Evolutionary conservation across 2,329 filamentous ascomycete species (phyloP).

Genomic region (Coniochaeta hoffmannii): DNA sequence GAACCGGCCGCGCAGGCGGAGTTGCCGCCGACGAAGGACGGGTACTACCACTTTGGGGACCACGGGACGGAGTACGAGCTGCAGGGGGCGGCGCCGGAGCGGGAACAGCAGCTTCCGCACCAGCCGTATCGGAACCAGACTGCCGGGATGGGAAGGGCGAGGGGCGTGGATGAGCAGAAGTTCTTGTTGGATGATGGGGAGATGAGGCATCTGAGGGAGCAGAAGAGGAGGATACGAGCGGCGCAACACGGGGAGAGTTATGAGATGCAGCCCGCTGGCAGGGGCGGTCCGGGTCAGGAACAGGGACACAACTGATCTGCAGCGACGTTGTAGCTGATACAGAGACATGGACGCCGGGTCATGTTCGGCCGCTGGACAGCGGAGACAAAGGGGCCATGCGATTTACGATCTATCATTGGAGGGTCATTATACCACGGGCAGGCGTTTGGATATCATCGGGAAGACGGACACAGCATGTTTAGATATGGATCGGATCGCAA

Average conservation of each 20-base stretch:
- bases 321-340: too few relatives aligned
- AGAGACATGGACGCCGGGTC: too few relatives aligned
- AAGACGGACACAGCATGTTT: too few relatives aligned
- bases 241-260: neutral
- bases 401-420: too few relatives aligned
- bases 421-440: too few relatives aligned
- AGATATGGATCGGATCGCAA: too few relatives aligned
- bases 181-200: constrained; percentile 18
- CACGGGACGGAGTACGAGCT: constrained; percentile 17
- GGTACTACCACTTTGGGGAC: constrained; percentile 15
- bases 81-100: constrained; percentile 11
- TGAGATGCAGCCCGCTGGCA: constrained; percentile 5
- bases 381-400: too few relatives aligned
- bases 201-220: constrained; percentile 11
- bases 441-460: too few relatives aligned
- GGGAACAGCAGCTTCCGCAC: constrained; percentile 13
- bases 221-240: constrained; percentile 11
- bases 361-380: too few relatives aligned
- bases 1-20: constrained; percentile 17
- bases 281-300: too few relatives aligned
- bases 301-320: too few relatives aligned
- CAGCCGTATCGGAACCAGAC: constrained; percentile 10
- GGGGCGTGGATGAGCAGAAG: constrained; percentile 19
- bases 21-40: constrained; percentile 20
- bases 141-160: neutral